A percentile compares a stretch with the other conserved stretches of the same genome.
phyloP scores from a whole-genome alignment of 768 basidiomycete species.

The Brasilioporus rufonigricans region DNA sequence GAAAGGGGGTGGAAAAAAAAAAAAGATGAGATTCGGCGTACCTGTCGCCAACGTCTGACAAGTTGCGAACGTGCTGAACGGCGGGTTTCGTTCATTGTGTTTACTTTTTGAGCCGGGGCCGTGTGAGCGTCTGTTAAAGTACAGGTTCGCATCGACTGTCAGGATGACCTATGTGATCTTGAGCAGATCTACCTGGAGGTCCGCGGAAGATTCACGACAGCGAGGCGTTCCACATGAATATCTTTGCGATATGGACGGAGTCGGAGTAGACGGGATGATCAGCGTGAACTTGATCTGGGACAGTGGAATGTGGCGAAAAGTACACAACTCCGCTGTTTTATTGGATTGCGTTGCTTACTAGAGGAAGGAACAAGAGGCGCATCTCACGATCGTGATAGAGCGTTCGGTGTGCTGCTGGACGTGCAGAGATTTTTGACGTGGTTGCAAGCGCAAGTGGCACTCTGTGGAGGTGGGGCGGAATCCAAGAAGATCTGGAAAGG shows the following conservation, averaged over 20 bases:
- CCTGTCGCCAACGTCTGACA: conserved; percentile 12
- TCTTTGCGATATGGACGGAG: conserved; percentile 31
- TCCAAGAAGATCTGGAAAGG: conserved; percentile 25
- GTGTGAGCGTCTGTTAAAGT: not conserved
- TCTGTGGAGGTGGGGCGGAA: conserved; percentile 23
- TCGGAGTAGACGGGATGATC: conserved; percentile 29
- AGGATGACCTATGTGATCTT: conserved; percentile 24
- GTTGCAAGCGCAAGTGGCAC: conserved; percentile 1
- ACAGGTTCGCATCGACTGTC: conserved; percentile 16
- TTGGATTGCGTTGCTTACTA: conserved; percentile 14
- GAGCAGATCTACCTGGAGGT: conserved; percentile 27
- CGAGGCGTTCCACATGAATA: conserved; percentile 29
- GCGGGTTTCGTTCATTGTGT: conserved; percentile 4
- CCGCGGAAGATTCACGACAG: conserved; percentile 32
- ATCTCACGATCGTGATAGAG: conserved; percentile 5
- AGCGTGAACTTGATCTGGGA: conserved; percentile 22
- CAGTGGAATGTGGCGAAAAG: conserved; percentile 18
- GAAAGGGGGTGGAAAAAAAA: conserved; percentile 29
- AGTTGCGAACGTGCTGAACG: conserved; percentile 3
- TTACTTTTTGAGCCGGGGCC: conserved; percentile 22
- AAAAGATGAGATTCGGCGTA: conserved; percentile 17
- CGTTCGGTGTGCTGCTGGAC: not conserved
- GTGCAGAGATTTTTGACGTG: not conserved
- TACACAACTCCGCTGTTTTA: conserved; percentile 18
- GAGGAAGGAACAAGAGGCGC: not conserved